Base-by-base conservation (phyloP, 345 rosid species). In the Trapa bicornis region DNA sequence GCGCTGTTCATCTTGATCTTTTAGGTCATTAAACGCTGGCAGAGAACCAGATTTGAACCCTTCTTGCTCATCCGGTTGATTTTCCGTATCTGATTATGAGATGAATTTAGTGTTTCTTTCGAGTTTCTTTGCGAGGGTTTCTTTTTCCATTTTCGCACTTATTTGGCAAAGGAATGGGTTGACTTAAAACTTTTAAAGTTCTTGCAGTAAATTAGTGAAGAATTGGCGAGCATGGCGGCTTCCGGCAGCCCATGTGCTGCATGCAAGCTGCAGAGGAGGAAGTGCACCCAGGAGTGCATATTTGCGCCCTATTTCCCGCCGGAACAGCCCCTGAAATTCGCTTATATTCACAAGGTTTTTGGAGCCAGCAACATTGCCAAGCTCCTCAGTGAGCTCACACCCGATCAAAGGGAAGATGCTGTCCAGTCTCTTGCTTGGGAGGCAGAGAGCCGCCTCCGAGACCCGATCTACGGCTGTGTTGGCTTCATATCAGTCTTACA, bases 381-480 rank as follows among this genome's bases (percentile, higher is more conserved):
- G 54, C 80, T 93, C 61, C 82, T 93, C 57, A 81, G 78, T 39
- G 96, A 87, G 63, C 85, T 90, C 37, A 64, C 75, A 16, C 72
- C 81, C 29, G 11, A 67, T 0, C 82, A 79, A 36, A 82, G 98
- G 0, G 89, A 88, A 68, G 97, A 88, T 1, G 96, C 97, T 0
- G 97, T 91, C 13, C 82, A 86, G 68, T 90, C 97, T 0, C 84
- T 93, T 17, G 83, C 81, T 10, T 93, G 83, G 2, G 96, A 93
- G 53, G 96, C 97, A 0, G 92, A 93, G 70, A 83, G 87, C 47
- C 84, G 97, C 9, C 85, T 85, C 42, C 89, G 80, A 0, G 97
- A 93, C 56, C 98, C 96, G 1, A 89, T 93, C 17, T 90, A 93
- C 14, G 97, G 98, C 11, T 89, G 98, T 16, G 90, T 89, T 37